phyloP scores from a whole-genome alignment of 2,329 filamentous ascomycete genomes.

The Colletotrichum siamense region DNA sequence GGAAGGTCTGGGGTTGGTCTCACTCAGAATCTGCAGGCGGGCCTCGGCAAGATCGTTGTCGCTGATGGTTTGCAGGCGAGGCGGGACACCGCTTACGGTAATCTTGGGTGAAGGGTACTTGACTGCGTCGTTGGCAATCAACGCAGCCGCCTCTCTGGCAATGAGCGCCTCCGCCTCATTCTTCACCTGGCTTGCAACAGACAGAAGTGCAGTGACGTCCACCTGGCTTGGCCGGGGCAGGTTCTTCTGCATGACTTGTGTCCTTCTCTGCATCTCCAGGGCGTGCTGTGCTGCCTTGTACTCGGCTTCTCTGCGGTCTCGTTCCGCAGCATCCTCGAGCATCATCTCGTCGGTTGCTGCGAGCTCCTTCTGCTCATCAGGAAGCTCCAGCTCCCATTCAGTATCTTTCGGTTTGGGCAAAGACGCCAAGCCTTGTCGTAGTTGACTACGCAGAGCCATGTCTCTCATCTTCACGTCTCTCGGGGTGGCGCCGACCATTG shows the following conservation, averaged over 20 bases:
- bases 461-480: slow-evolving; percentile 77
- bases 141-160: slow-evolving; percentile 75
- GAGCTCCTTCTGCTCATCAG: slow-evolving; percentile 77
- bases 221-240: slow-evolving; percentile 79
- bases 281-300: slow-evolving; percentile 75
- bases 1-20: slow-evolving; percentile 59
- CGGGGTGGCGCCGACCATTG: slow-evolving; percentile 76
- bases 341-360: slow-evolving; percentile 50
- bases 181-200: slow-evolving; percentile 60
- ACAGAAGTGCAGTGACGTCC: slow-evolving; percentile 71
- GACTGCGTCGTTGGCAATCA: slow-evolving; percentile 83
- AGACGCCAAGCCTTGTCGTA: slow-evolving; percentile 77
- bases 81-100: slow-evolving; percentile 67
- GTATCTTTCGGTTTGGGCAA: slow-evolving; percentile 92
- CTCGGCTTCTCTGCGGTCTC: slow-evolving; percentile 79
- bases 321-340: slow-evolving; percentile 69
- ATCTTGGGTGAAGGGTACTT: slow-evolving; percentile 75
- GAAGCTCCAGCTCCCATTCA: slow-evolving; percentile 92
- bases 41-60: slow-evolving; percentile 78
- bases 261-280: slow-evolving; percentile 81
- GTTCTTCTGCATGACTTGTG: slow-evolving; percentile 86
- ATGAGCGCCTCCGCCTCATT: slow-evolving; percentile 74
- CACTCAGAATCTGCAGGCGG: slow-evolving; percentile 76
- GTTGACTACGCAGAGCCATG: slow-evolving; percentile 68
- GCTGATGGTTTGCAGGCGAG: slow-evolving; percentile 66